phyloP scores from a whole-genome alignment of 164 flowering plant genomes.

The Vitis rotundifolia region DNA sequence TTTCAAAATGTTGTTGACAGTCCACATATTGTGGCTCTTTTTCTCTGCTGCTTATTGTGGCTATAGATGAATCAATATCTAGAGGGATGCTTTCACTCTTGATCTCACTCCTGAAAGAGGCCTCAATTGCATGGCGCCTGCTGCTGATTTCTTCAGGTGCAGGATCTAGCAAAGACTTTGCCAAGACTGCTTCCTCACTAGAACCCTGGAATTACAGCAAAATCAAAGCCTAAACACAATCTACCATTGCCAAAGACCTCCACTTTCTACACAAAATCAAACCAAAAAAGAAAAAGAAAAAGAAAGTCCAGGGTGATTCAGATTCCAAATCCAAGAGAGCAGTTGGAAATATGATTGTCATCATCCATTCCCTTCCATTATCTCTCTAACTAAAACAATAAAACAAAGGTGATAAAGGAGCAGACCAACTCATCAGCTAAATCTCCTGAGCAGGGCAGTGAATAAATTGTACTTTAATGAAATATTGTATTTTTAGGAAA shows the following conservation, averaged over 20 bases:
- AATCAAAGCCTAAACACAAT: neutral
- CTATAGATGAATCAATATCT: neutral
- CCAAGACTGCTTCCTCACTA: neutral
- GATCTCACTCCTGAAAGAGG: slow-evolving; percentile 3
- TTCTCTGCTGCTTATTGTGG: slow-evolving; percentile 1
- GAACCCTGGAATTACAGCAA: slow-evolving; percentile 3
- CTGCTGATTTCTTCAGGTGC: neutral
- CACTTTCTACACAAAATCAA: too few species aligned
- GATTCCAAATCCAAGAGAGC: neutral
- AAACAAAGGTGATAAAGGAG: neutral
- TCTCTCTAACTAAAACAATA: neutral
- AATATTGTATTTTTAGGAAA: too few species aligned
- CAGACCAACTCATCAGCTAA: neutral
- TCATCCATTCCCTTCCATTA: neutral
- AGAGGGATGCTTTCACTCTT: slow-evolving; percentile 6
- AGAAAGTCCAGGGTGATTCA: too few species aligned
- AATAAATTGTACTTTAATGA: neutral
- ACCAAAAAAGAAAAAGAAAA: too few species aligned
- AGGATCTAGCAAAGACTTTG: slow-evolving; percentile 1
- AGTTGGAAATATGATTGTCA: neutral
- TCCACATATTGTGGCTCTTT: neutral
- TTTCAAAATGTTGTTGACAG: neutral
- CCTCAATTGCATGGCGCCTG: neutral
- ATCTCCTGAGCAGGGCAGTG: neutral
- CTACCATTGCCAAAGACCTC: too few species aligned